Conservation (phyloP, 495 filamentous ascomycete genomes). For the Echria macrotheca region DNA sequence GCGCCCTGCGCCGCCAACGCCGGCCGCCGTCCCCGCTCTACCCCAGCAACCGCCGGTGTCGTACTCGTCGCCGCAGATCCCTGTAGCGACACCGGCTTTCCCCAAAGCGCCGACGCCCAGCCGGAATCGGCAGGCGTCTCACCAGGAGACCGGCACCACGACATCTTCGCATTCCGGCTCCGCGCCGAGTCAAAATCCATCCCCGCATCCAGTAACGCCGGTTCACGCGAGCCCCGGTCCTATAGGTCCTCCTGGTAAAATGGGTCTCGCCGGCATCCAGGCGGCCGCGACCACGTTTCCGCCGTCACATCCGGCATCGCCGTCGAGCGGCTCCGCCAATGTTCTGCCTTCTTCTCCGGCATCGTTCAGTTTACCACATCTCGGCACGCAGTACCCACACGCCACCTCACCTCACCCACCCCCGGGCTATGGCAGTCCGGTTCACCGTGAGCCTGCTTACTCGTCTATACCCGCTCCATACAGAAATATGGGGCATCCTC, state of each 20-base stretch:
- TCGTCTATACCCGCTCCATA: conserved; percentile 33
- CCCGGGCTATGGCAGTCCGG: conserved; percentile 37
- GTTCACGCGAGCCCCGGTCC: conserved; percentile 53
- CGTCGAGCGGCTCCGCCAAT: conserved; percentile 22
- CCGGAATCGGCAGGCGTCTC: conserved; percentile 69
- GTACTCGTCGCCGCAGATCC: conserved; percentile 71
- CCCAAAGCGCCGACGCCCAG: conserved; percentile 79
- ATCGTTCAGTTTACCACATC: conserved; percentile 31
- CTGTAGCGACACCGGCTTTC: conserved; percentile 71
- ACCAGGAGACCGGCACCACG: conserved; percentile 69
- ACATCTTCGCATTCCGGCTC: conserved; percentile 49
- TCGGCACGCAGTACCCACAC: conserved; percentile 32
- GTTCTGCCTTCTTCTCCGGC: conserved; percentile 35
- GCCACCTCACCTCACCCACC: no score
- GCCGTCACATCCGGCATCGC: conserved; percentile 20
- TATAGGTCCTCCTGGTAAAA: conserved; percentile 43
- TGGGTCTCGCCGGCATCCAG: conserved; percentile 12
- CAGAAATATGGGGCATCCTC: conserved; percentile 40
- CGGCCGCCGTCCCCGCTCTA: conserved; percentile 47
- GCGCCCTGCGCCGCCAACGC: conserved; percentile 48
- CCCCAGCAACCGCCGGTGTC: conserved; percentile 36
- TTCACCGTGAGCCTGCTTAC: conserved; percentile 24
- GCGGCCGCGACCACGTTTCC: no score
- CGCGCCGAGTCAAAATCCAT: conserved; percentile 57
- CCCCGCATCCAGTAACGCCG: conserved; percentile 55